Conservation (phyloP, 2,329 filamentous ascomycete species). For the Ceratocystis eucalypticola region DNA sequence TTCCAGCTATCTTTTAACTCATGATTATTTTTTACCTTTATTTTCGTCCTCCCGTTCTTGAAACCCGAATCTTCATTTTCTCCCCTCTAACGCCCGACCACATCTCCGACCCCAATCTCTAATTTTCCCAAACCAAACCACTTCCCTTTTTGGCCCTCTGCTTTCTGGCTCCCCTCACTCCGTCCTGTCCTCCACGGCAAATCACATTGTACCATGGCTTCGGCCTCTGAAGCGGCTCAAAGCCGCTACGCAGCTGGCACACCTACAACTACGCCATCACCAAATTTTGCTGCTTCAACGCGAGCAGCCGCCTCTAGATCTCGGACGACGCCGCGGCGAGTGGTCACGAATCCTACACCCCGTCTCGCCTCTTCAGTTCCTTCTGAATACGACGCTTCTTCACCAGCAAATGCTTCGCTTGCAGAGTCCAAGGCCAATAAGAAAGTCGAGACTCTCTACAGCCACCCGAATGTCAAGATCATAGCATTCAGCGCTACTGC, state of each 20-base stretch:
- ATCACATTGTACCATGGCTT: not conserved
- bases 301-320: constrained; percentile 15
- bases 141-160: not conserved
- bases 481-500: constrained; percentile 36
- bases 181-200: too few species aligned
- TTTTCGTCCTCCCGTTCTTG: not conserved
- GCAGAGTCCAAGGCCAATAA: constrained; percentile 15
- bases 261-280: constrained; percentile 11
- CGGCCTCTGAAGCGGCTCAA: constrained; percentile 15
- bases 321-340: constrained; percentile 13
- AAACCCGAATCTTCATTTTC: not conserved
- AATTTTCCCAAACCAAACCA: not conserved
- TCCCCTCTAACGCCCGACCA: not conserved
- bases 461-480: constrained; percentile 59
- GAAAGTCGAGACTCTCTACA: constrained; percentile 56
- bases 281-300: constrained; percentile 13
- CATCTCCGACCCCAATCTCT: not conserved
- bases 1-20: not conserved
- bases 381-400: constrained; percentile 13
- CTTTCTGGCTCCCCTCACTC: too few species aligned
- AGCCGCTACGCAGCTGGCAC: constrained; percentile 15
- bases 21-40: not conserved
- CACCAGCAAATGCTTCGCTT: constrained; percentile 7
- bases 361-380: constrained; percentile 6
- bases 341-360: constrained; percentile 17